Evolutionary conservation across 192 early-diverging fungal genomes (phyloP), one percentile per base, ranked within the genome.

Genomic region (Rhizophagus prolifer): DNA sequence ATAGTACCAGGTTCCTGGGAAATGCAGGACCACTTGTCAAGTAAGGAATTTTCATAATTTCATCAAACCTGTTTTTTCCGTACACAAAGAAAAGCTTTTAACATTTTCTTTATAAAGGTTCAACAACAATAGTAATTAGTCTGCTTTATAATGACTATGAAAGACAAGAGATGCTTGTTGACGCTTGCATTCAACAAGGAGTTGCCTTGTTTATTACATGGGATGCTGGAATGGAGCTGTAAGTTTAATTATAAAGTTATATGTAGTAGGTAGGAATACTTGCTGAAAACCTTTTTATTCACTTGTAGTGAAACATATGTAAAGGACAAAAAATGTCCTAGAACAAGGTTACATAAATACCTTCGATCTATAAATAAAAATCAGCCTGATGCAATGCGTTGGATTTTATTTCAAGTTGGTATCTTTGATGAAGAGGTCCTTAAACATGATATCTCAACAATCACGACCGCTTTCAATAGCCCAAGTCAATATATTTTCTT

Each of bases 391-490:
- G 12, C n/a, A 16, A 70, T 47, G 25, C 23, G 26, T 47, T 70
- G 68, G 68, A 70, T 70, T 13, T 28, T 70, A 28, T 70, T 70
- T 70, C 68, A 70, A 26, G 68, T 70, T 25, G 68, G 68, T 0
- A 70, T 70, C 8, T 70, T 70, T 47, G 68, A 70, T 8, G 68
- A 70, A 25, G 68, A 70, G 3, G 23, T 50, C 1, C 44, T 70
- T 47, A 70, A 47, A 25, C 21, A 70, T n/a, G 68, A 70, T 10
- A 47, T 70, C 25, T 70, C 68, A 28, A 70, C 68, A 25, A 47
- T 70, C 13, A 70, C 68, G 4, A 70, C 68, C 12, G 68, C 68
- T 5, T 70, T 70, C 9, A 70, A 70, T 46, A 70, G 44, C 50
- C 68, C 68, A 28, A 70, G 26, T 0, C 68, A 70, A 70, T 47